Base-by-base conservation (phyloP, 192 early-diverging fungal genomes). In the Coemansia nantahalensis region DNA sequence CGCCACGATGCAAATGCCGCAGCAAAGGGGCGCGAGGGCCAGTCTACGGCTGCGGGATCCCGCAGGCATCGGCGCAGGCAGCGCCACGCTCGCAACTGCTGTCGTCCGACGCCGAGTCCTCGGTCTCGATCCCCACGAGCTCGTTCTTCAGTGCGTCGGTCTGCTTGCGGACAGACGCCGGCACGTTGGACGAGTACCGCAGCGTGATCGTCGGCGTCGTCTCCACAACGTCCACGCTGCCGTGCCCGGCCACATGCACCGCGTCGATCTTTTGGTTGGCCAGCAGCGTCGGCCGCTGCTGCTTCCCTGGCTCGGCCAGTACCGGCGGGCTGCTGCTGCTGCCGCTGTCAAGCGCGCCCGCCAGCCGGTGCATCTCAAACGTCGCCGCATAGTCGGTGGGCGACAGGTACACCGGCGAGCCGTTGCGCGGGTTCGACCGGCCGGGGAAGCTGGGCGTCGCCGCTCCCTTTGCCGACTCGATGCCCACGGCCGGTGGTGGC, bases 81-180 rank as follows among this genome's bases (percentile, higher is more conserved):
- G 38, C 36, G 12, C 40, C 46, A 23, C 48, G 41, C 37, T 59
- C 60, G 42, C 52, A 65, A 52, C 51, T 34, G 55, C 57, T 54
- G 47, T 66, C 63, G 36, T 69, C 67, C 42, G 54, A 44, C 9
- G 50, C 48, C 35, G 46, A 50, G 15, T 65, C 61, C 15, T 60
- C 52, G 14, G 65, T 42, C 28, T 76, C 72, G 22, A 76, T 68
- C 8, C 72, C 72, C 10, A 76, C 72, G 13, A 76, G 61, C 60
- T 76, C 72, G 45, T 76, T 68, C 49, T 69, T 76, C 54, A 76
- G 62, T 3, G 73, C 73, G 22, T 47, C 50, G 2, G 73, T 76
- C 53, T 69, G 62, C 39, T 68, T 77, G 58, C 68, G 62, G 36
- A 69, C 62, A 21, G 56, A 59, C 10, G 56, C 54, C 0, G 65